Evolutionary conservation across 805 yeast species (phyloP).

Genomic region (Schizosaccharomyces cryophilus): DNA sequence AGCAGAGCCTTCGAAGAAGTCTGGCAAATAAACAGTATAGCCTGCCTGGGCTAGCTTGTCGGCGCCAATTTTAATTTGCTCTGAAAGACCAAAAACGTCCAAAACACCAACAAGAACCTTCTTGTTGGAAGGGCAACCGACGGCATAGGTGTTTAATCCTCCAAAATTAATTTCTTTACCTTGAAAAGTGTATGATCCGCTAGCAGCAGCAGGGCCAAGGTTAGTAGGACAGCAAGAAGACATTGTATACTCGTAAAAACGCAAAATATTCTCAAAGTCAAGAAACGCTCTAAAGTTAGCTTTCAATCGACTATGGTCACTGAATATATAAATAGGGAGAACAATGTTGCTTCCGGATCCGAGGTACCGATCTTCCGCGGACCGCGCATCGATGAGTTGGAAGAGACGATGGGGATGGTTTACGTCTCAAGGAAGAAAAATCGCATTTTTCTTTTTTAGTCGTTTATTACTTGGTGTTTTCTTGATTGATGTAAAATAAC

Average conservation of each 20-base stretch:
- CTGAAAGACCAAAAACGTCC: constrained; percentile 7
- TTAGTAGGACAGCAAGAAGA: not conserved
- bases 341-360: no score
- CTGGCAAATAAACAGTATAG: constrained; percentile 8
- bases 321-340: no score
- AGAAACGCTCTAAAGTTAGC: no score
- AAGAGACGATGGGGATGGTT: no score
- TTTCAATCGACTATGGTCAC: no score
- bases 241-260: not conserved
- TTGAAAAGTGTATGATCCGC: not conserved
- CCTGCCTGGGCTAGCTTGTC: constrained; percentile 7
- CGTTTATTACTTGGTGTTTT: no score
- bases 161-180: not conserved
- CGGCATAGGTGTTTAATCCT: not conserved
- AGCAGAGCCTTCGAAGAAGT: constrained; percentile 7
- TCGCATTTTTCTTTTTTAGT: no score
- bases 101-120: not conserved
- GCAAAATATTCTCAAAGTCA: no score
- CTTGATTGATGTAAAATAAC: no score
- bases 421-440: no score
- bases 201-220: not conserved
- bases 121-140: not conserved
- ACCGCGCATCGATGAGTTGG: no score
- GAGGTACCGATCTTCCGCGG: no score
- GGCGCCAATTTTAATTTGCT: constrained; percentile 7